Base-by-base conservation (phyloP, 1,284 basidiomycete species). In the Neolentinus lepideus region DNA sequence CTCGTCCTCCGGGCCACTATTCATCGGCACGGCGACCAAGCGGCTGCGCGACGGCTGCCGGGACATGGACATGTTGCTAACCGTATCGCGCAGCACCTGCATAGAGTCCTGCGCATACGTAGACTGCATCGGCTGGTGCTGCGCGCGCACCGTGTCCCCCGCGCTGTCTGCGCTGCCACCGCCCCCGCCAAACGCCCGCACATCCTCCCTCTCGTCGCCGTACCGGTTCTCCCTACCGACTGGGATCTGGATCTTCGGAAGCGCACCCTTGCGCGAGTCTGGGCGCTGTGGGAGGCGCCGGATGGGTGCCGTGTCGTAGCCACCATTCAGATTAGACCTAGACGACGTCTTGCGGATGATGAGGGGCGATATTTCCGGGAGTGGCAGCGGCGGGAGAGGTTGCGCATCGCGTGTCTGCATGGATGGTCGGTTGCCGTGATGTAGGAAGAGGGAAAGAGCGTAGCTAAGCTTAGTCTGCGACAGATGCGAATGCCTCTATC, bases 331-430 rank as follows among this genome's bases (percentile, higher is more conserved):
- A n/a, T 43, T 43, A 4, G 38, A 8, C 8, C 38, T 4, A 4
- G 47, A 46, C 10, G 67, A 56, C n/a, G 58, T 58, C 61, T 73
- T 77, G 63, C 74, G 74, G 50, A 75, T 72, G 58, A 66, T 70
- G 56, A 77, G 69, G 59, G 77, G 71, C 43, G 69, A 64, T 35
- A 69, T 67, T 54, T 69, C 69, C 45, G 71, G 63, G 59, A 71
- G 57, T 52, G 60, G 45, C 59, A 61, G 61, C 29, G 75, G 66
- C 9, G 71, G 62, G 0, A 80, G 79, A 12, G 81, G 81, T 19
- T 47, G 45, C 19, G 19, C 24, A 25, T 47, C 24, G 45, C n/a
- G 47, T 26, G 47, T 14, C 22, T 29, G 47, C 22, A 25, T 50
- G 47, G 24, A 50, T 50, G 27, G 47, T 50, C 21, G 24, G 27